phyloP scores from a whole-genome alignment of 331 rosid genomes.

The Spiraea crenata region DNA sequence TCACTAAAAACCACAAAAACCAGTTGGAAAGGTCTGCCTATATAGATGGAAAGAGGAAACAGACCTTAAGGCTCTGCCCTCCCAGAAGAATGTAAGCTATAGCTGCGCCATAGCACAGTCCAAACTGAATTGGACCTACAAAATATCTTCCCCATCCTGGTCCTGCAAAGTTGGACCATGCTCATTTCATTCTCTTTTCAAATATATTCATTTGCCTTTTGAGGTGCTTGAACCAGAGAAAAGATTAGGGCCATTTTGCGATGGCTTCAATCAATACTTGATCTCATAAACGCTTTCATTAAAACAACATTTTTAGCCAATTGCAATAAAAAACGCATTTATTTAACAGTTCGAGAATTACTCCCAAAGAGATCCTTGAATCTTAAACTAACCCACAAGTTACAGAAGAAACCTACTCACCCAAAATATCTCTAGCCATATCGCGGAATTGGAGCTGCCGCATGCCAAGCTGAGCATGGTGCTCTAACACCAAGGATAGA shows the following conservation, averaged over 20 bases:
- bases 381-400: no score
- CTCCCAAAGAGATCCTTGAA: no score
- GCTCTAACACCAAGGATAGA: conserved; percentile 57
- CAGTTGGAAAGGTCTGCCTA: not conserved
- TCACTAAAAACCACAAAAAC: not conserved
- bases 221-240: not conserved
- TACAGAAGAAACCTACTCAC: conserved; percentile 16
- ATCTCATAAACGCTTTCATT: no score
- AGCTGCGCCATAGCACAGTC: conserved; percentile 46
- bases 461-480: conserved; percentile 54
- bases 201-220: no score
- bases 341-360: no score
- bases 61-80: conserved; percentile 55
- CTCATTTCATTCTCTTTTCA: not conserved
- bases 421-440: conserved; percentile 61
- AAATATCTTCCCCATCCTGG: conserved; percentile 46
- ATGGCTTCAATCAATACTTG: no score
- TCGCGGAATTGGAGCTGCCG: conserved; percentile 79
- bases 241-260: no score
- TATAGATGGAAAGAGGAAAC: conserved; percentile 29
- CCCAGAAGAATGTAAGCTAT: conserved; percentile 48
- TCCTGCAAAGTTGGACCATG: conserved; percentile 32
- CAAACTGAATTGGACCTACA: conserved; percentile 50
- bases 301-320: no score
- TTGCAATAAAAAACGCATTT: no score